Conservation (phyloP, 1,139 yeast species). For the Meyerozyma carpophila region DNA sequence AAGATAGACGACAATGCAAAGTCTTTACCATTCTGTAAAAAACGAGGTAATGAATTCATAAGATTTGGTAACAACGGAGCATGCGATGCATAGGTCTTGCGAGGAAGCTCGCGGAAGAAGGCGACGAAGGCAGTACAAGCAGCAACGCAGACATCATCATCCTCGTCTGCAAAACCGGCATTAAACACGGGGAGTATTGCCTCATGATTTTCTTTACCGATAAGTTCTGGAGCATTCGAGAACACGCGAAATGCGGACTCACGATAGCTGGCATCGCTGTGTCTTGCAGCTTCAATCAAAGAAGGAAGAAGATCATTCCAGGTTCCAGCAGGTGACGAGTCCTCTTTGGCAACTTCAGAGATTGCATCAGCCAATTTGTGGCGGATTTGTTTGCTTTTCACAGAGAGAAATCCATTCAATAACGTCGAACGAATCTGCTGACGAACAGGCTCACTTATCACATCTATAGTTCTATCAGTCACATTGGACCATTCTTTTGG, state of each 20-base stretch:
- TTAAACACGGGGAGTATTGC: constrained; percentile 67
- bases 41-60: constrained; percentile 80
- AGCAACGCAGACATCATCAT: constrained; percentile 83
- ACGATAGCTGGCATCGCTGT: constrained; percentile 64
- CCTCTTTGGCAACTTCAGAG: constrained; percentile 81
- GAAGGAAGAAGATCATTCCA: constrained; percentile 83
- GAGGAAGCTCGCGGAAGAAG: constrained; percentile 77
- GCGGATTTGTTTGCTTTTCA: constrained; percentile 67
- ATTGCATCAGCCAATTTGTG: constrained; percentile 93
- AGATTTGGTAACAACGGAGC: constrained; percentile 78
- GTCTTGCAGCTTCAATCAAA: constrained; percentile 61
- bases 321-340: constrained; percentile 40
- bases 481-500: constrained; percentile 59
- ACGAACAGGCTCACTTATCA: constrained; percentile 53
- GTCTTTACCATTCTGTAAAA: constrained; percentile 74
- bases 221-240: constrained; percentile 75
- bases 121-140: constrained; percentile 92
- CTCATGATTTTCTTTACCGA: constrained; percentile 52
- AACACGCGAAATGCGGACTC: constrained; percentile 91
- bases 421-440: constrained; percentile 60
- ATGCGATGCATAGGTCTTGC: constrained; percentile 68
- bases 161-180: constrained; percentile 70
- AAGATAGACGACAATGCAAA: constrained; percentile 80
- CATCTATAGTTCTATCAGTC: constrained; percentile 74
- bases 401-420: constrained; percentile 66